A percentile compares a stretch with the other conserved stretches of the same genome.
Evolutionary conservation across 176 grass and related monocot species (phyloP).

Genomic region (Poa annua): DNA sequence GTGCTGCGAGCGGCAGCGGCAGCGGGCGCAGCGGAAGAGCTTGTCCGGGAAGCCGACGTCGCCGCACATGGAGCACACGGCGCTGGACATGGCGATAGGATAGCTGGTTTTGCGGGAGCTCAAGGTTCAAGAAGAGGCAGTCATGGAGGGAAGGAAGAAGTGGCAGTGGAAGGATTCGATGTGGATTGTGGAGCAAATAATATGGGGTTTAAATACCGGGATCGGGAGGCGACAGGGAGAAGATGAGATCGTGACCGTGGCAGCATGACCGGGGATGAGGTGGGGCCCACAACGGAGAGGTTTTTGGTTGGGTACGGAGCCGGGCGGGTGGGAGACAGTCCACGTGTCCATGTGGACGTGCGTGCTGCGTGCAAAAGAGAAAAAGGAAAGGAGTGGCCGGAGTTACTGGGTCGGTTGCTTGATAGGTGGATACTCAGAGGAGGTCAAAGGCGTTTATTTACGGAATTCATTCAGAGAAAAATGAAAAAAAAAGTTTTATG

Average conservation of each 20-base stretch:
- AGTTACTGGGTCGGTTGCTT: constrained; percentile 31
- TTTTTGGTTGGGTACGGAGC: constrained; percentile 30
- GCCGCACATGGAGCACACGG: constrained; percentile 94
- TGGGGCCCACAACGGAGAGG: constrained; percentile 26
- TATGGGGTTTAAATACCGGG: constrained; percentile 43
- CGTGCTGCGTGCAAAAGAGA: constrained; percentile 12
- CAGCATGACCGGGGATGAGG: constrained; percentile 9
- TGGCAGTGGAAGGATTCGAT: neutral
- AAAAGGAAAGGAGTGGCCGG: constrained; percentile 29
- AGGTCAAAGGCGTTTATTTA: too few relatives aligned
- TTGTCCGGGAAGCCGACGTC: constrained; percentile 97
- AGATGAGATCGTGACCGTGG: constrained; percentile 24
- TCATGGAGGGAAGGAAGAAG: neutral
- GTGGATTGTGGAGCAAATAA: neutral
- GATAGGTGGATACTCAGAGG: neutral
- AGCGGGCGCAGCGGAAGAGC: constrained; percentile 87
- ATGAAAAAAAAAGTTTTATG: too few relatives aligned
- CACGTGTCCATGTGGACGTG: constrained; percentile 46
- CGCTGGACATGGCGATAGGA: constrained; percentile 25
- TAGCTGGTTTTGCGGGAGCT: neutral
- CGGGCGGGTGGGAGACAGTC: constrained; percentile 18
- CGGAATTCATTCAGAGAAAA: too few relatives aligned
- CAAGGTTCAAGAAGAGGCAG: neutral
- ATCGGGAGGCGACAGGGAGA: constrained; percentile 23
- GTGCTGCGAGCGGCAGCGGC: constrained; percentile 87